phyloP scores from a whole-genome alignment of 108 stramenopile species.

The Discostella stelligeroides region DNA sequence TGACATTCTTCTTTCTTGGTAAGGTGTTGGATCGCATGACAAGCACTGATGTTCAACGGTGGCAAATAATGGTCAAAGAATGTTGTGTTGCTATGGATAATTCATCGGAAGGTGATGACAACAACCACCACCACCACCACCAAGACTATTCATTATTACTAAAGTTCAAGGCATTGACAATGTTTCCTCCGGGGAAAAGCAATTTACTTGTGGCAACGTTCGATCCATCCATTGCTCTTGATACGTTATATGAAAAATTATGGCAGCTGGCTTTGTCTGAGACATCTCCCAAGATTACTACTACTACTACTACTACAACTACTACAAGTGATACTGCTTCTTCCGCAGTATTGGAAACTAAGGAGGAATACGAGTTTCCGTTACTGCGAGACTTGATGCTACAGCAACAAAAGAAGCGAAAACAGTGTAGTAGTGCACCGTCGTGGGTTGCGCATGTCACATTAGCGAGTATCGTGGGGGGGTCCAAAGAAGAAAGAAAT shows the following conservation, averaged over 20 bases:
- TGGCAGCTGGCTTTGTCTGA: constrained; percentile 36
- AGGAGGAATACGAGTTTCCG: constrained; percentile 31
- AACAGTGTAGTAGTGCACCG: constrained; percentile 6
- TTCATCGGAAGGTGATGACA: neutral
- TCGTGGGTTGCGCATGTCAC: constrained; percentile 66
- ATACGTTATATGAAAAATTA: constrained; percentile 51
- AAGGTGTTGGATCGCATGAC: constrained; percentile 49
- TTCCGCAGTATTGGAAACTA: neutral
- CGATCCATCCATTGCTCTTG: constrained; percentile 44
- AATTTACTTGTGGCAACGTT: constrained; percentile 61
- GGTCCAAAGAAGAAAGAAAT: constrained; percentile 24
- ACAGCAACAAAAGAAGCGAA: constrained; percentile 19
- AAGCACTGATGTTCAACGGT: constrained; percentile 35
- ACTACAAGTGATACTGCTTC: neutral
- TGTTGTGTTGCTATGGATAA: constrained; percentile 8
- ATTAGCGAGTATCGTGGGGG: constrained; percentile 49
- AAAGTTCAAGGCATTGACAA: constrained; percentile 25
- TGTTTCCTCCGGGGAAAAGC: constrained; percentile 59
- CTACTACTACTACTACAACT: neutral
- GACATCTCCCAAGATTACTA: constrained; percentile 16
- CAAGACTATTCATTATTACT: constrained; percentile 14
- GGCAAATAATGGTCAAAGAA: constrained; percentile 40
- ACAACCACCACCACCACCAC: neutral
- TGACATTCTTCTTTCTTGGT: constrained; percentile 71
- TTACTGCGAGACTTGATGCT: constrained; percentile 16